These are phyloP conservation scores for Cornus florida DNA, from an alignment of 148 eudicot species.

Conservation along the genomic window DNA sequence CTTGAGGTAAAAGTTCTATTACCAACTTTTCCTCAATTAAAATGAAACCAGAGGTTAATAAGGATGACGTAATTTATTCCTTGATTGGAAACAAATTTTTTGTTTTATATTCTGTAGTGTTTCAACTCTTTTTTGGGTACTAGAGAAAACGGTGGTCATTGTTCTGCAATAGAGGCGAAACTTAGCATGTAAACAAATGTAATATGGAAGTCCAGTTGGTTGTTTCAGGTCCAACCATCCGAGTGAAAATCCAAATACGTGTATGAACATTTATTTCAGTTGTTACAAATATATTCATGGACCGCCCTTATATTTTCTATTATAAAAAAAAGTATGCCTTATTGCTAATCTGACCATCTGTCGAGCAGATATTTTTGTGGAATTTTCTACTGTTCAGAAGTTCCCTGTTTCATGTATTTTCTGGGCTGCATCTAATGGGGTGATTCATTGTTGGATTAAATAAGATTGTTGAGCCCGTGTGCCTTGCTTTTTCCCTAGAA, in stretches of 20 bases:
- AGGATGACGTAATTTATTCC: background rate
- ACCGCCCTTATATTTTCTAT: background rate
- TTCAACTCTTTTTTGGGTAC: background rate
- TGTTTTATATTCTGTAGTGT: background rate
- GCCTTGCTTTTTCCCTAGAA: background rate
- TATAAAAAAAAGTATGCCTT: background rate
- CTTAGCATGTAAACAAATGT: too few species aligned
- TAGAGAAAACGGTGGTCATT: background rate
- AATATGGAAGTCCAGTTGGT: too few species aligned
- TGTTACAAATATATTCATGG: background rate
- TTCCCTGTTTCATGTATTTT: background rate
- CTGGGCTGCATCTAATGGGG: too few species aligned
- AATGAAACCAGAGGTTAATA: background rate
- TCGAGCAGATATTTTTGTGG: background rate
- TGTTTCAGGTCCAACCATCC: background rate
- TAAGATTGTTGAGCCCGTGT: background rate
- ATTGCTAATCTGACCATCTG: background rate
- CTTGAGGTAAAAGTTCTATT: constrained; percentile 63
- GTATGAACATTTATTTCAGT: background rate
- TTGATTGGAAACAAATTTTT: background rate
- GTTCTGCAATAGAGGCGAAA: background rate
- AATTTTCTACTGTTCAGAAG: too few species aligned
- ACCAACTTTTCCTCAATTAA: background rate
- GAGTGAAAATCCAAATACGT: background rate
- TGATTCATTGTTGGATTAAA: too few species aligned